Evolutionary conservation across 1,139 yeast genomes (phyloP), one percentile per base, ranked within the genome.

Genomic region (Ogataea hybrid): DNA sequence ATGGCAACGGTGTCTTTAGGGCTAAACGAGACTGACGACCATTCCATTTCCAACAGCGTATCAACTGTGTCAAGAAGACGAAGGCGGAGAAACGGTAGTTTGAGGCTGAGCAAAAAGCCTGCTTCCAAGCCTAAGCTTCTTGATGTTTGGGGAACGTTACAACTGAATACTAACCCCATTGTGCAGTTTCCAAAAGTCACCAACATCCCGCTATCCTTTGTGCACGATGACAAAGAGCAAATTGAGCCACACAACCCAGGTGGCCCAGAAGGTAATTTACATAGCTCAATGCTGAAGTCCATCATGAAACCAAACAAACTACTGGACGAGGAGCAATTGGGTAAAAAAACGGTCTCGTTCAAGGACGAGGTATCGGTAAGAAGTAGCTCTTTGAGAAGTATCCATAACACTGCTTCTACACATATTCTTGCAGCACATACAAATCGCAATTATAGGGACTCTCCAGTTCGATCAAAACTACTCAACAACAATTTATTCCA

Each of bases 311-410:
- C 38, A 17, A 31, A 35, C 14, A 23, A 22, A 8, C 8, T 35
- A 5, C 1, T 20, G 12, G 43, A 38, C 9, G 45, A 39, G 14
- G 49, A 43, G 10, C 31, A 34, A 1, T 17, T 25, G 7, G 38
- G 46, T 15, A 45, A 43, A 23, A 49, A 49, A 35, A 46, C 48
- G 3, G 52, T 49, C 8, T 47, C 48, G 2, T 49, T 49, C 32
- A 45, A 35, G 30, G 49, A 49, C 23, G 48, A 45, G 11, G 36
- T 45, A 5, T 46, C 47, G 4, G 39, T 43, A n/a, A 35, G 41
- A 25, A 43, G 45, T 27, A 40, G 28, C 12, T 41, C 47, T 4
- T 30, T 44, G 12, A 25, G 32, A 5, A 35, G 43, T 17, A 27
- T 39, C 2, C 29, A 23, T 6, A 38, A 29, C 10, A 33, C 45